Base-by-base conservation (phyloP, 2,329 filamentous ascomycete genomes). In the Hypoxylon rubiginosum region DNA sequence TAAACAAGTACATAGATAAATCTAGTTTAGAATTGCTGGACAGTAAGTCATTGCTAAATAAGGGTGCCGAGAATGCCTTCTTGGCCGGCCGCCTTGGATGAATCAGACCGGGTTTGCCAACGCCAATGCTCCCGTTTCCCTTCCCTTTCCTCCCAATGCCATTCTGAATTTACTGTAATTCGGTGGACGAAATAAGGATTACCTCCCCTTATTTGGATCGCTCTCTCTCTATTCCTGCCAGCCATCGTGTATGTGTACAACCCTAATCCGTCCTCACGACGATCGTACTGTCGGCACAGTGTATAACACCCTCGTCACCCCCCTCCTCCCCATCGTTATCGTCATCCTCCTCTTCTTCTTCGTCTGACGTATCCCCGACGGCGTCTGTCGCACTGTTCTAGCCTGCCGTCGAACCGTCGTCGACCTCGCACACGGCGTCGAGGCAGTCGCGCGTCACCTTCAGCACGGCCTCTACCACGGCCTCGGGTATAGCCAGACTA, bases 401-500 rank as follows among this genome's bases (percentile, higher is more conserved):
- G 36, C 60, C 66, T 32, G 68, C 71, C 26, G 68, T 46, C 36
- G 45, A 56, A 19, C 69, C 72, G 52, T 75, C 75, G 24, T 81
- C 80, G 49, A 83, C 73, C 68, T 80, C 78, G 56, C 79, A 80
- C 11, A 88, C 81, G 39, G 79, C 75, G 67, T 89, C 87, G 45
- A 91, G 79, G 67, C 84, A 84, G 71, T 90, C 87, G 62, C 84
- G 81, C 28, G 88, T 88, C 32, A 86, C 81, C 68, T 83, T 83
- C n/a, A 90, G 79, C 4, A 88, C 87, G 69, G 91, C 86, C 26
- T 90, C 86, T 13, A 91, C 78, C n/a, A 90, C 87, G 2, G 80
- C 74, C 58, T 84, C 81, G 11, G 90, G 88, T 45, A 91, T 76
- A 32, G 88, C 88, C 13, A 90, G 81, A 70, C 76, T 82, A 17